phyloP scores from a whole-genome alignment of 2,329 filamentous ascomycete genomes.

The Fusarium sororula region DNA sequence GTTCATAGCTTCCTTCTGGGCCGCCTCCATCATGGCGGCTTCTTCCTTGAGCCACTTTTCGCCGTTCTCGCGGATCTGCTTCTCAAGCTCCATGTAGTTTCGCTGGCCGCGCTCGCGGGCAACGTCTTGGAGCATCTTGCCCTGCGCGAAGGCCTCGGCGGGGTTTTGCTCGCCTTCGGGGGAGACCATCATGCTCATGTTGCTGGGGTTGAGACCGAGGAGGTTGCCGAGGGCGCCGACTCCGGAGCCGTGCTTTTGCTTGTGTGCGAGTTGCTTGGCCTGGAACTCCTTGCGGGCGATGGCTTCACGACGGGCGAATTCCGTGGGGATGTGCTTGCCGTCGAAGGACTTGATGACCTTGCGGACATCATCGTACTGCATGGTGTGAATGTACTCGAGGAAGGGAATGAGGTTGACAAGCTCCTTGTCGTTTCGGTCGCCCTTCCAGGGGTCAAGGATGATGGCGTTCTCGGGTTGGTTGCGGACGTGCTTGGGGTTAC shows the following conservation, averaged over 20 bases:
- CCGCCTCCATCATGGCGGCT: slow-evolving; percentile 85
- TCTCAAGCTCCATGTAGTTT: slow-evolving; percentile 89
- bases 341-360: slow-evolving; percentile 88
- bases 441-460: slow-evolving; percentile 88
- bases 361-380: slow-evolving; percentile 89
- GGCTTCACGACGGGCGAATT: slow-evolving; percentile 90
- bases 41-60: slow-evolving; percentile 97
- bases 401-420: slow-evolving; percentile 93
- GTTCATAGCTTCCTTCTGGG: slow-evolving; percentile 89
- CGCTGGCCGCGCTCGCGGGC: slow-evolving; percentile 90
- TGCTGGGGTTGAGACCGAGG: slow-evolving; percentile 79
- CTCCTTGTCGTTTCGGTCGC: slow-evolving; percentile 82
- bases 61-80: slow-evolving; percentile 91
- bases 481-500: slow-evolving; percentile 80
- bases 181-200: slow-evolving; percentile 68
- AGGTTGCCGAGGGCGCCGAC: slow-evolving; percentile 75
- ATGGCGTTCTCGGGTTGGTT: slow-evolving; percentile 98
- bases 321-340: slow-evolving; percentile 85
- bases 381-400: slow-evolving; percentile 95
- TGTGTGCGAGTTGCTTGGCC: slow-evolving; percentile 76
- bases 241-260: slow-evolving; percentile 64
- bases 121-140: slow-evolving; percentile 97
- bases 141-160: slow-evolving; percentile 82
- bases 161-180: slow-evolving; percentile 75
- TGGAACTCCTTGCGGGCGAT: slow-evolving; percentile 86